Evolutionary conservation across 2,329 filamentous ascomycete species (phyloP).

Genomic region (Botrytis byssoidea): DNA sequence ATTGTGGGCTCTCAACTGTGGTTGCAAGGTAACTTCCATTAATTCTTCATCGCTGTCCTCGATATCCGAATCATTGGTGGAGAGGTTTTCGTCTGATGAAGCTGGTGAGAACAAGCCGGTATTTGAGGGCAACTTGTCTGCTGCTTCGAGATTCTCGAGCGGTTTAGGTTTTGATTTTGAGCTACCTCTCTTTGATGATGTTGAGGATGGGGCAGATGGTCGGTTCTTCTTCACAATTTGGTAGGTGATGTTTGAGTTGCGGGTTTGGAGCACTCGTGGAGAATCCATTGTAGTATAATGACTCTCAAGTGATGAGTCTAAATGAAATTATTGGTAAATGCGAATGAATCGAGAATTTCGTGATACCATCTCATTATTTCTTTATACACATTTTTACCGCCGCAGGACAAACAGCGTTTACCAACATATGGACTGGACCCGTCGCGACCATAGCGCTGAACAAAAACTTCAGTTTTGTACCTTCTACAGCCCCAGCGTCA

Average conservation of each 20-base stretch:
- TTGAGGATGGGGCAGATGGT: neutral
- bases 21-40: neutral
- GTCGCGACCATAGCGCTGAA: neutral
- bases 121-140: neutral
- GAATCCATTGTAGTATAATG: neutral
- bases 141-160: neutral
- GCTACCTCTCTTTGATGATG: neutral
- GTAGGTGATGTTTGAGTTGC: constrained; percentile 11
- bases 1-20: neutral
- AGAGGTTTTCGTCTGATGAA: neutral
- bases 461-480: neutral
- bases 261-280: neutral
- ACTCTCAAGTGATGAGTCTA: neutral
- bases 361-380: neutral
- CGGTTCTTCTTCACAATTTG: neutral
- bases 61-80: neutral
- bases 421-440: neutral
- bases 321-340: neutral
- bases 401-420: neutral
- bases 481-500: neutral
- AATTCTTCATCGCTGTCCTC: constrained; percentile 12
- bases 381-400: constrained; percentile 8
- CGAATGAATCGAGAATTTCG: neutral
- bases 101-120: neutral
- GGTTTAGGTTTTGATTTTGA: neutral